Evolutionary conservation across 805 yeast genomes (phyloP).

Genomic region (Candida pini): DNA sequence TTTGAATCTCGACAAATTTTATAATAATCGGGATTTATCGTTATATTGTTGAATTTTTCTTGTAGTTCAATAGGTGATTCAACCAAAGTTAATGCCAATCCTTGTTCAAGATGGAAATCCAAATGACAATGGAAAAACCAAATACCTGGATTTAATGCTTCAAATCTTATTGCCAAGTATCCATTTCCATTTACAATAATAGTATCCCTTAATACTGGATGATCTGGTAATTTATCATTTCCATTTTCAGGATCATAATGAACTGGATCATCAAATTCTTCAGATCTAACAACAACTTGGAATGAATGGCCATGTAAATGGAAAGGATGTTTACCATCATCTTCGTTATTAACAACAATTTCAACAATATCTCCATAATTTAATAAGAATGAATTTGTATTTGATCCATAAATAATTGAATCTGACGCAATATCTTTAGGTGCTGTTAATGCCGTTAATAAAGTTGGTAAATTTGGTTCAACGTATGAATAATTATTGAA

Average conservation of each 20-base stretch:
- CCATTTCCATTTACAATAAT: constrained; percentile 64
- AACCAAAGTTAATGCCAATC: constrained; percentile 63
- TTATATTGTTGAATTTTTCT: constrained; percentile 25
- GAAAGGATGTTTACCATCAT: constrained; percentile 93
- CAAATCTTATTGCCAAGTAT: constrained; percentile 62
- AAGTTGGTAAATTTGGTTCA: constrained; percentile 66
- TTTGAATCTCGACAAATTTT: constrained; percentile 43
- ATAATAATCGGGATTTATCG: constrained; percentile 43
- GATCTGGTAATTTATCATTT: constrained; percentile 42
- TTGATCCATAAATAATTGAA: constrained; percentile 65
- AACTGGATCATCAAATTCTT: constrained; percentile 46
- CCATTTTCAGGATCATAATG: constrained; percentile 46
- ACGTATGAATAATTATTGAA: constrained; percentile 63
- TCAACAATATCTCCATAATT: constrained; percentile 63
- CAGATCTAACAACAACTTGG: constrained; percentile 72
- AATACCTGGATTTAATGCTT: constrained; percentile 85
- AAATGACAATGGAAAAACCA: constrained; percentile 94
- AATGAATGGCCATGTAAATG: constrained; percentile 90
- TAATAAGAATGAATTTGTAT: constrained; percentile 58
- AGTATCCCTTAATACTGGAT: constrained; percentile 68
- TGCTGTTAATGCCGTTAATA: constrained; percentile 55
- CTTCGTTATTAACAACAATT: constrained; percentile 70
- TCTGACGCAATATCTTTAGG: constrained; percentile 49
- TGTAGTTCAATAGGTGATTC: constrained; percentile 62
- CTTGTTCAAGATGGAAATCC: constrained; percentile 82